phyloP scores from a whole-genome alignment of 2,329 filamentous ascomycete species.

The Phialophora verrucosa region DNA sequence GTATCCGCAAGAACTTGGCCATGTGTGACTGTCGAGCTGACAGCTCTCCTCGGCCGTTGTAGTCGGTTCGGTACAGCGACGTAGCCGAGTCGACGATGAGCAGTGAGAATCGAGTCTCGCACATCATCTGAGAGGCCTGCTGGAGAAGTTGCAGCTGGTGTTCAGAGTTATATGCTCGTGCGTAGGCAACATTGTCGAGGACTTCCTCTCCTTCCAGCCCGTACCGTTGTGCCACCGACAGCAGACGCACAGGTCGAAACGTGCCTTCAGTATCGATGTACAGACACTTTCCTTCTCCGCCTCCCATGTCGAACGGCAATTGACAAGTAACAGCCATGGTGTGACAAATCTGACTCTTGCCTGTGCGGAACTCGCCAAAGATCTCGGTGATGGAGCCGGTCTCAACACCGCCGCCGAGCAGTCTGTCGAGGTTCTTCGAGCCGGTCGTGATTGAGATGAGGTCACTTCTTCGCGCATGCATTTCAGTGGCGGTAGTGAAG shows the following conservation, averaged over 20 bases:
- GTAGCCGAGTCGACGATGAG: slow-evolving; percentile 96
- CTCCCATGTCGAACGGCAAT: slow-evolving; percentile 97
- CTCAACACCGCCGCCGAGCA: slow-evolving; percentile 92
- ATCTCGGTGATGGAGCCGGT: slow-evolving; percentile 98
- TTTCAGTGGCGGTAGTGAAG: slow-evolving; percentile 97
- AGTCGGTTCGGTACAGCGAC: slow-evolving; percentile 93
- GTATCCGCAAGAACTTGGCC: slow-evolving; percentile 56
- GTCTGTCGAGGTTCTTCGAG: slow-evolving; percentile 94
- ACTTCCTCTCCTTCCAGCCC: slow-evolving; percentile 96
- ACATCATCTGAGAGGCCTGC: slow-evolving; percentile 98
- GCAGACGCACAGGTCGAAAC: slow-evolving; percentile 86
- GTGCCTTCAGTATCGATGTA: slow-evolving; percentile 99
- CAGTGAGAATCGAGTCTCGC: slow-evolving; percentile 94
- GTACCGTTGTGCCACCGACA: slow-evolving; percentile 92
- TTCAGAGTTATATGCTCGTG: slow-evolving; percentile 96
- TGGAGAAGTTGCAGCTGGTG: slow-evolving; percentile 95
- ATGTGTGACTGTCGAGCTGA: slow-evolving; percentile 77
- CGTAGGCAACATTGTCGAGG: slow-evolving; percentile 97
- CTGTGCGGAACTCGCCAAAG: slow-evolving; percentile 96
- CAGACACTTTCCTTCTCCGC: slow-evolving; percentile 95
- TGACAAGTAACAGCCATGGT: slow-evolving; percentile 98
- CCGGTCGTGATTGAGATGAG: slow-evolving; percentile 98
- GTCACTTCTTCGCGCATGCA: slow-evolving; percentile 95
- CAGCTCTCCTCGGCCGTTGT: slow-evolving; percentile 92
- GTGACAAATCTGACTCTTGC: slow-evolving; percentile 98